phyloP scores from a whole-genome alignment of 1,284 basidiomycete species.

The Porodaedalea pini region DNA sequence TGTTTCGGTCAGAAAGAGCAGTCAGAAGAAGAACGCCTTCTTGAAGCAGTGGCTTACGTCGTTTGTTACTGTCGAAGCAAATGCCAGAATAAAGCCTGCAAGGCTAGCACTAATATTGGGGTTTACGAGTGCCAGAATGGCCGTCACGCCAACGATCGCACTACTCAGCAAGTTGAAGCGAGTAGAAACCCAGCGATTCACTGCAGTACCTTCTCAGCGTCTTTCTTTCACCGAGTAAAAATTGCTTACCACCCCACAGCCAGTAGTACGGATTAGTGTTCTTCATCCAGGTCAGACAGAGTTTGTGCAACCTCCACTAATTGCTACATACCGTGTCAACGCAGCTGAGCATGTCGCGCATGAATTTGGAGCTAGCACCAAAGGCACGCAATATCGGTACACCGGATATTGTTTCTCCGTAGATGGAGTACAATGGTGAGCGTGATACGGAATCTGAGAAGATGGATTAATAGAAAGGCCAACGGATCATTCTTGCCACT shows the following conservation, averaged over 20 bases:
- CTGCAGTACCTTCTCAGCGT: constrained; percentile 33
- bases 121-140: constrained; percentile 61
- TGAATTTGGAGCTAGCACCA: constrained; percentile 81
- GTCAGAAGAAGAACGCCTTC: constrained; percentile 7
- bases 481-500: constrained; percentile 21
- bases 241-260: constrained; percentile 75
- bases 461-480: constrained; percentile 3
- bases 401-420: constrained; percentile 88
- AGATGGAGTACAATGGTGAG: constrained; percentile 89
- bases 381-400: constrained; percentile 86
- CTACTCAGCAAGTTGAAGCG: constrained; percentile 82
- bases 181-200: constrained; percentile 77
- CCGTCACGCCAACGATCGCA: constrained; percentile 70
- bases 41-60: constrained; percentile 51
- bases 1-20: too few species aligned
- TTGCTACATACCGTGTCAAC: constrained; percentile 66
- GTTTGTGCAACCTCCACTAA: not conserved
- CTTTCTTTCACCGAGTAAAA: constrained; percentile 24
- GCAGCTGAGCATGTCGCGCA: constrained; percentile 81
- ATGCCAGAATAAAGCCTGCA: constrained; percentile 83
- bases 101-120: constrained; percentile 72
- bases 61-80: constrained; percentile 70
- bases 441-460: constrained; percentile 77
- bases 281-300: constrained; percentile 32
- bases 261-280: constrained; percentile 81